phyloP scores from a whole-genome alignment of 306 rosid species.

The Medicago arabica region DNA sequence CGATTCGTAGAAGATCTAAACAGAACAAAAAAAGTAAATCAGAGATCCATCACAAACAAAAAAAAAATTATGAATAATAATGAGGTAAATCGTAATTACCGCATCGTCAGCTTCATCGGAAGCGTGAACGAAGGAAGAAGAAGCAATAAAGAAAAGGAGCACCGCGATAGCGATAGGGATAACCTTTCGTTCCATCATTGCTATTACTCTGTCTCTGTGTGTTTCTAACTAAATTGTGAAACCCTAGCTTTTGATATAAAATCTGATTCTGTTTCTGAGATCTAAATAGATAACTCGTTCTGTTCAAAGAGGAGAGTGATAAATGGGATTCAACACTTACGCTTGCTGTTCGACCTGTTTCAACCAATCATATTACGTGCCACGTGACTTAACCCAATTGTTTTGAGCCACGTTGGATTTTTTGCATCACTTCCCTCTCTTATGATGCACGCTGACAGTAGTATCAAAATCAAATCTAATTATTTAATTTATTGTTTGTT shows the following conservation, averaged over 20 bases:
- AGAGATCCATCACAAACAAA: neutral
- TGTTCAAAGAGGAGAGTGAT: neutral
- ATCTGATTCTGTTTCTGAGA: neutral
- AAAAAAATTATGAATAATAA: neutral
- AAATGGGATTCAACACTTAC: neutral
- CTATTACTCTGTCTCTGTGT: neutral
- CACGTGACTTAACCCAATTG: constrained; percentile 54
- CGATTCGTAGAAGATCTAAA: constrained; percentile 83
- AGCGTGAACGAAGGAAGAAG: constrained; percentile 60
- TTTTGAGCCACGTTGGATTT: constrained; percentile 39
- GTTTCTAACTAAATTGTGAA: constrained; percentile 4
- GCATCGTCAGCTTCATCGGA: constrained; percentile 58
- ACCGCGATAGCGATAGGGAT: constrained; percentile 38
- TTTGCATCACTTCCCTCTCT: constrained; percentile 36
- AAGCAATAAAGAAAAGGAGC: constrained; percentile 52
- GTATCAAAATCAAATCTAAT: neutral
- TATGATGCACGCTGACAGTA: neutral
- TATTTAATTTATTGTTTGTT: no score
- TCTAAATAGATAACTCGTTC: constrained; percentile 32
- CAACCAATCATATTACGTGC: constrained; percentile 58
- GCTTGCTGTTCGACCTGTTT: constrained; percentile 53
- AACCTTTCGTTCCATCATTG: constrained; percentile 47
- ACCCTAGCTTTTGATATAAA: constrained; percentile 27
- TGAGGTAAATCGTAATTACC: constrained; percentile 19
- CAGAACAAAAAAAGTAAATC: constrained; percentile 10